These are phyloP conservation scores for Deinandra increscens DNA, from an alignment of 129 eudicot species.

Conservation along the genomic window DNA sequence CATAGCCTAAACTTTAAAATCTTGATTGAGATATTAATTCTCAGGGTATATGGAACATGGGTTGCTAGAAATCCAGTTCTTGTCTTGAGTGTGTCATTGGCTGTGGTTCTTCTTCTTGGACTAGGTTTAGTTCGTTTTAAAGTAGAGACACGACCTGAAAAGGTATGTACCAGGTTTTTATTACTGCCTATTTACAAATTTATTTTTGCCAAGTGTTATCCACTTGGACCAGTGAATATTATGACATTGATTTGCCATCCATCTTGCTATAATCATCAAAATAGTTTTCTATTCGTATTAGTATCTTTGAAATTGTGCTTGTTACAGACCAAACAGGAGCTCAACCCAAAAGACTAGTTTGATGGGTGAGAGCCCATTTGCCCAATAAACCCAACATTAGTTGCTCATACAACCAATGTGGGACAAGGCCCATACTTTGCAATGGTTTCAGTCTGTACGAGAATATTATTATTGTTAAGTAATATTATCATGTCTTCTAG, in stretches of 20 bases:
- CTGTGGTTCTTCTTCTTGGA: slow-evolving; percentile 69
- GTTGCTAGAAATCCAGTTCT: slow-evolving; percentile 84
- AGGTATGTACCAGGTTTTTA: slow-evolving; percentile 45
- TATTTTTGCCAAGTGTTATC: too few species aligned
- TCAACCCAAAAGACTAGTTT: too few species aligned
- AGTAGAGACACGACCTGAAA: slow-evolving; percentile 97
- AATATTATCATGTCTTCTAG: too few species aligned
- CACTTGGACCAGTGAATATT: background rate
- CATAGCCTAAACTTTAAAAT: slow-evolving; percentile 23
- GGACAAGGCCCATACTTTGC: too few species aligned
- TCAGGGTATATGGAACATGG: slow-evolving; percentile 94
- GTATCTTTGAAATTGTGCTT: slow-evolving; percentile 14
- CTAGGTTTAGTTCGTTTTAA: slow-evolving; percentile 75
- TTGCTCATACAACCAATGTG: too few species aligned
- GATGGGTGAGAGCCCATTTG: too few species aligned
- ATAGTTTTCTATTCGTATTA: background rate
- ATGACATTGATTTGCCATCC: background rate
- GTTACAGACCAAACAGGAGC: too few species aligned
- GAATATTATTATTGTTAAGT: too few species aligned
- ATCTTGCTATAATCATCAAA: background rate
- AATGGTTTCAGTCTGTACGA: too few species aligned
- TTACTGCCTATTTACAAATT: background rate
- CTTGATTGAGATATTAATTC: slow-evolving; percentile 8
- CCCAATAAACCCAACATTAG: too few species aligned
- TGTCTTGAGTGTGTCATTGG: slow-evolving; percentile 72